Evolutionary conservation across 139 green algal genomes (phyloP), one percentile per base, ranked within the genome.

Genomic region (Choricystis sp.): DNA sequence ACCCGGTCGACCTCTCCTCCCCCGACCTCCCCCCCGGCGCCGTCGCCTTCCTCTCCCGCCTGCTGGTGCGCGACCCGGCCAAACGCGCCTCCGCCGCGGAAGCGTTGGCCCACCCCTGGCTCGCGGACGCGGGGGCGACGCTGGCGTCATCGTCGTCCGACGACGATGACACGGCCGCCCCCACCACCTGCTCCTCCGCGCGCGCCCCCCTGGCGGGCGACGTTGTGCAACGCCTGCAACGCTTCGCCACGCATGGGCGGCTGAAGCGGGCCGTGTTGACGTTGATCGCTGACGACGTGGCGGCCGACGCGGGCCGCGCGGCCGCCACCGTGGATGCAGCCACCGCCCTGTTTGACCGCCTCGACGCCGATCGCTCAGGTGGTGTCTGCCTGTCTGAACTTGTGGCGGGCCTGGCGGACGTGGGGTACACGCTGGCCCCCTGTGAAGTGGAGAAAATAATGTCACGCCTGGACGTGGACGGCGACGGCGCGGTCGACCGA

Each of bases 181-280:
- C n/a, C 30, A 76, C 19, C 67, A 67, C 28, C 60, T 75, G 49
- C 59, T 52, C 30, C 68, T 73, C 62, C 59, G 29, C 58, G 77
- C 49, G 22, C 9, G 59, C 71, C 26, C 72, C 68, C 21, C 68
- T 81, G 30, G 49, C 71, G 27, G 59, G 31, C 52, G 60, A 23
- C 26, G 66, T 81, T 9, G 68, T 84, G 49, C 86, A 94, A 79
- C 75, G 89, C 24, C 80, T 96, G 71, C 89, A 96, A 78, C 85
- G 87, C 61, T 94, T 92, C 78, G 86, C 80, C 26, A 96, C 88
- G 0, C 94, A 93, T 66, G 82, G 80, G 26, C 77, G 83, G 29
- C 73, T 96, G 31, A 96, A 96, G 80, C 87, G 94, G 78, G 49
- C 94, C 62, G 85, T 94, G 63, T 76, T 96, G 40, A 76, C 76